Base-by-base conservation (phyloP, 805 yeast species). In the Limtongozyma cylindracea region DNA sequence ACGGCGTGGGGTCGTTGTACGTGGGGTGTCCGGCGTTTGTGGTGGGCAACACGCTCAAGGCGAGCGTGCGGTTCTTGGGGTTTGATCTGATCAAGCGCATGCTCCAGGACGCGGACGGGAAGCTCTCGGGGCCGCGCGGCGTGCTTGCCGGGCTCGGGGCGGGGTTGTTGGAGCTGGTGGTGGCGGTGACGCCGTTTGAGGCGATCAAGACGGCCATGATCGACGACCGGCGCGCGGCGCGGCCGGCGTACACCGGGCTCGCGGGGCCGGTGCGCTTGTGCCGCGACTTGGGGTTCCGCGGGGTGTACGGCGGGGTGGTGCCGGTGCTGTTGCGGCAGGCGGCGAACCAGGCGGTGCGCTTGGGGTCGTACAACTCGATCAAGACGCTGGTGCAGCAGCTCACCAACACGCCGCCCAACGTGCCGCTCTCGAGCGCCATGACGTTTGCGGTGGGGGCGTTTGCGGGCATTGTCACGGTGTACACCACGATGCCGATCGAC, bases 121-220 rank as follows among this genome's bases (percentile, higher is more conserved):
- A 77, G 43, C 48, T 88, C 21, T 66, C 88, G 17, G 92, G 92
- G 3, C 69, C 88, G 6, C 47, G 92, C 36, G 96, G 96, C 31
- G 91, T 82, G 5, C 27, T 84, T 16, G 98, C 98, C 2, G 98
- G 98, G n/a, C 52, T 88, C 20, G 95, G 96, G 21, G 98, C 98
- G 3, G 98, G 98, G 17, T 59, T 82, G 20, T 45, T 84, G 28
- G 98, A 84, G 41, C 71, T 91, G 25, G 71, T 80, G 13, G 55
- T 82, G 20, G 96, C 96, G 0, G 92, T 88, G 21, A 84, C 98
- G 0, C 98, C 98, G 3, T 80, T 82, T 25, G 98, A 84, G 45
- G 91, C 94, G 17, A 77, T 84, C 45, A 84, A 84, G 41, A 84
- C 96, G 1, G 94, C 91, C 0, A 56, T 82, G 46, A 88, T 84